Percentiles rank a stretch among this genome's conserved stretches.
Evolutionary conservation across 257 asterid species (phyloP).

Genomic region (Gentiana dahurica): DNA sequence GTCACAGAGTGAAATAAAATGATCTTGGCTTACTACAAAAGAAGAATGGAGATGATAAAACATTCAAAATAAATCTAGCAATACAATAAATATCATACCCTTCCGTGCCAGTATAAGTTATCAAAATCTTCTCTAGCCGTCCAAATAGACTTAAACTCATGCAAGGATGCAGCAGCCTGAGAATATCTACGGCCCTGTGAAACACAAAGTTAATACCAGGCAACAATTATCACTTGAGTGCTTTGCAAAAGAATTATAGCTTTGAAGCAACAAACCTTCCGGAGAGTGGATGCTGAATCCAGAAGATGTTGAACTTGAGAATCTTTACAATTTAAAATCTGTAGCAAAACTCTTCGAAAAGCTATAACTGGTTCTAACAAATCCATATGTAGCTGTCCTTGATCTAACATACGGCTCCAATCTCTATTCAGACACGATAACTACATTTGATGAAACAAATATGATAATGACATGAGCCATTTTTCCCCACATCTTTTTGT

Average conservation of each 20-base stretch:
- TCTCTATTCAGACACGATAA: slow-evolving; percentile 53
- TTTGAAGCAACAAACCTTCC: slow-evolving; percentile 50
- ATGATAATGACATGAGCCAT: too few species aligned
- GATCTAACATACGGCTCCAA: slow-evolving; percentile 65
- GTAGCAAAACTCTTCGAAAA: slow-evolving; percentile 80
- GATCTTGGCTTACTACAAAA: too few species aligned
- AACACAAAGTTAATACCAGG: slow-evolving; percentile 4
- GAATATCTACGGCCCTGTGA: slow-evolving; percentile 76
- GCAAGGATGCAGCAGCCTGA: slow-evolving; percentile 90
- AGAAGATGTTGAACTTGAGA: slow-evolving; percentile 63
- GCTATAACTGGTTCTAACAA: slow-evolving; percentile 91
- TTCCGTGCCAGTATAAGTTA: slow-evolving; percentile 75
- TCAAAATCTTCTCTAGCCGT: slow-evolving; percentile 55
- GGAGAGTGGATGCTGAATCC: slow-evolving; percentile 85
- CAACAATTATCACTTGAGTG: background rate
- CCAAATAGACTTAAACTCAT: slow-evolving; percentile 73
- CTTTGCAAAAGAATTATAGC: slow-evolving; percentile 8
- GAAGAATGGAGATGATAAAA: too few species aligned
- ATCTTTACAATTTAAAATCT: slow-evolving; percentile 46
- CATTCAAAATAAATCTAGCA: too few species aligned
- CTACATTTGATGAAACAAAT: slow-evolving; percentile 21
- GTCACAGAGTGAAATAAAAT: too few species aligned
- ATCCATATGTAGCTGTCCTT: slow-evolving; percentile 83
- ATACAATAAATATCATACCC: slow-evolving; percentile 15
- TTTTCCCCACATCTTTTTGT: too few species aligned